These are phyloP conservation scores for Wakefieldia striispora DNA, from an alignment of 768 basidiomycete genomes.

Conservation along the genomic window DNA sequence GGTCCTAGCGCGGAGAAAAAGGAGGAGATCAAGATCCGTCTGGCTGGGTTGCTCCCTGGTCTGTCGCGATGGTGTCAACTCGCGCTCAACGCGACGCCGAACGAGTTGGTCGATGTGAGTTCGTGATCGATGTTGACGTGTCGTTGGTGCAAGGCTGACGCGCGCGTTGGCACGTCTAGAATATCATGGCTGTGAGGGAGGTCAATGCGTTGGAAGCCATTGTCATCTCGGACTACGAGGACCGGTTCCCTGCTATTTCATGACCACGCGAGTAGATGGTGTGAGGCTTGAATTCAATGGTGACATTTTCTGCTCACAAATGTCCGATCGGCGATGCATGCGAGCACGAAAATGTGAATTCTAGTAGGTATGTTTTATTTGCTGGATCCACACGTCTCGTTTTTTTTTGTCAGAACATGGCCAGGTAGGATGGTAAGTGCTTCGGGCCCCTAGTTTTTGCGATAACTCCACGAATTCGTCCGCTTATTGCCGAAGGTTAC, in stretches of 20 bases:
- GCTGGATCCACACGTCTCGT: too few species aligned
- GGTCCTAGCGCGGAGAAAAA: not conserved
- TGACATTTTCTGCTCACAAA: too few species aligned
- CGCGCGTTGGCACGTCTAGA: constrained; percentile 37
- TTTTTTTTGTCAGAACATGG: too few species aligned
- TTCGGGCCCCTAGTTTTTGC: too few species aligned
- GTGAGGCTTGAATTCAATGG: not conserved
- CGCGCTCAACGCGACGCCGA: constrained; percentile 66
- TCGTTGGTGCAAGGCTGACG: constrained; percentile 1
- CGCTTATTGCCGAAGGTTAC: too few species aligned
- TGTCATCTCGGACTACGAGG: constrained; percentile 67
- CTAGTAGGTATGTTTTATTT: too few species aligned
- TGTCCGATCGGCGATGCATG: too few species aligned
- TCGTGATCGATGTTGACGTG: constrained; percentile 14
- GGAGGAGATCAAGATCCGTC: constrained; percentile 52
- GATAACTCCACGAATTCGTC: too few species aligned
- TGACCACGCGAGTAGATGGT: constrained; percentile 8
- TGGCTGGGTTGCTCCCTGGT: constrained; percentile 80
- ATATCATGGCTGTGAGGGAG: constrained; percentile 60
- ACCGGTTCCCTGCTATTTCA: constrained; percentile 32
- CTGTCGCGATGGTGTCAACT: constrained; percentile 75
- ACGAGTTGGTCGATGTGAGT: constrained; percentile 80
- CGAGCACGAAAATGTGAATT: too few species aligned
- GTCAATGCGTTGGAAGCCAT: constrained; percentile 70
- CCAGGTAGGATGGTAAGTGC: too few species aligned